phyloP scores from a whole-genome alignment of 306 rosid species.

The Begonia masoniana region DNA sequence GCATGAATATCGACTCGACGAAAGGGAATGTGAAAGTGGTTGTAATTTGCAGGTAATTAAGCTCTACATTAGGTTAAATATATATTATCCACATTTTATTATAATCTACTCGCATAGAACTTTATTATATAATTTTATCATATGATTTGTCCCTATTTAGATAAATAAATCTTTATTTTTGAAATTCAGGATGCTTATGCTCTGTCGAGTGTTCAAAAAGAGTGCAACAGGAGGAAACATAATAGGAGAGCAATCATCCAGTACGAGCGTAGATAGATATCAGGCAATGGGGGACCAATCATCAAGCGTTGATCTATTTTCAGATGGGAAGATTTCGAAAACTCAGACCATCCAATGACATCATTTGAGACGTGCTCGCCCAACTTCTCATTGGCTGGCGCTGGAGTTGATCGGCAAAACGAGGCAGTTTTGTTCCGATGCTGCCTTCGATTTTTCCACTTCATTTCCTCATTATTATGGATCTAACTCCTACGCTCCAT shows the following conservation, averaged over 20 bases:
- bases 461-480: constrained; percentile 38
- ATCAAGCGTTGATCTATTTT: constrained; percentile 51
- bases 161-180: not conserved
- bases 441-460: constrained; percentile 25
- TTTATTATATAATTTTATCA: too few relatives aligned
- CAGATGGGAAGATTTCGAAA: constrained; percentile 57
- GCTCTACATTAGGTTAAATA: not conserved
- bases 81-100: not conserved
- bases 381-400: constrained; percentile 9
- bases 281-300: constrained; percentile 46
- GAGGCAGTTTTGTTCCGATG: constrained; percentile 39
- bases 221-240: constrained; percentile 43
- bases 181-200: constrained; percentile 73
- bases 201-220: constrained; percentile 79
- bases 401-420: constrained; percentile 20
- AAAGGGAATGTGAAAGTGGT: constrained; percentile 56
- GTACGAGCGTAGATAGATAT: constrained; percentile 12
- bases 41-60: constrained; percentile 50
- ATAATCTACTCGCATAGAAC: too few relatives aligned
- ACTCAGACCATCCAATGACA: constrained; percentile 31
- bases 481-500: constrained; percentile 51
- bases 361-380: constrained; percentile 21
- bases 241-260: constrained; percentile 40
- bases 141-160: too few relatives aligned
- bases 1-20: constrained; percentile 93